Evolutionary conservation across 768 basidiomycete species (phyloP).

Genomic region (Lenzites betulinus): DNA sequence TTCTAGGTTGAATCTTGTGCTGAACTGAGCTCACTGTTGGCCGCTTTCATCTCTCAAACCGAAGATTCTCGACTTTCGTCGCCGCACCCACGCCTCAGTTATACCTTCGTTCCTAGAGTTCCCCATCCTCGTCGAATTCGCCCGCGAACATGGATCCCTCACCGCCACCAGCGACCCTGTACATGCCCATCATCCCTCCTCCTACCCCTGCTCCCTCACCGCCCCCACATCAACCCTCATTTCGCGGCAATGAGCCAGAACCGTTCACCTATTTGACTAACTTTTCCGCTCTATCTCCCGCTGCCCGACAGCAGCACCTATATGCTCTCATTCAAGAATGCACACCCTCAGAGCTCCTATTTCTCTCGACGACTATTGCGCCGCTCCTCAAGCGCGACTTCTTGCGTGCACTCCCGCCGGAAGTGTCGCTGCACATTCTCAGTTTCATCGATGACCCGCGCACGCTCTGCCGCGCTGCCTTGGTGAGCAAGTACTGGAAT

Average conservation of each 20-base stretch:
- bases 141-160: conserved; percentile 9
- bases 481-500: conserved; percentile 75
- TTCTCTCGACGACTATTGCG: conserved; percentile 63
- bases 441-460: conserved; percentile 74
- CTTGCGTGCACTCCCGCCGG: conserved; percentile 45
- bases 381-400: conserved; percentile 68
- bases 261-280: conserved; percentile 18
- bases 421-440: conserved; percentile 76
- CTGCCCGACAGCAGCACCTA: conserved; percentile 54
- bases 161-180: conserved; percentile 37
- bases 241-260: conserved; percentile 19
- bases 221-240: conserved; percentile 33
- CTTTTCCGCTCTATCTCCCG: conserved; percentile 40
- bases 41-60: too few species aligned
- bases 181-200: conserved; percentile 56
- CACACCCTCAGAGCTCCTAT: conserved; percentile 62
- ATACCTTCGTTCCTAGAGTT: too few species aligned
- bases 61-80: too few species aligned
- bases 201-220: conserved; percentile 68
- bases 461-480: conserved; percentile 66
- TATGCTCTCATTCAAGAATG: conserved; percentile 52
- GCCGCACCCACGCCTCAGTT: too few species aligned
- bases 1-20: too few species aligned
- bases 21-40: too few species aligned
- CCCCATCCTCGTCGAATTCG: too few species aligned